phyloP scores from a whole-genome alignment of 495 filamentous ascomycete genomes.

The Daldinia concentrica region DNA sequence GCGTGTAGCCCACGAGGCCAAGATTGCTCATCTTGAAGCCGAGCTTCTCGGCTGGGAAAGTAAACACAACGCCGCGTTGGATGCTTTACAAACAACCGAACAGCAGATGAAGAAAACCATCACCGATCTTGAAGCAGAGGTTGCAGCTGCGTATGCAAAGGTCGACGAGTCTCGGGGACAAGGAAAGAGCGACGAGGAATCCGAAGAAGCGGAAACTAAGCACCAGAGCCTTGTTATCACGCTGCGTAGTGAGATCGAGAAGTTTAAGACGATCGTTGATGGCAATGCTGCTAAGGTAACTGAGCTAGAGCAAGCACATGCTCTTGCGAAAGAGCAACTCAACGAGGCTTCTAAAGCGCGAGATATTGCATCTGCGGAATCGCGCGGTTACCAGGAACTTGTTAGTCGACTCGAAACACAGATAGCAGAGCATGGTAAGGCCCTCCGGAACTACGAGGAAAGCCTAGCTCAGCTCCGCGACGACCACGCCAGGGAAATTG shows the following conservation, averaged over 20 bases:
- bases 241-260: constrained; percentile 78
- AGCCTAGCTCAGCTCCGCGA: constrained; percentile 55
- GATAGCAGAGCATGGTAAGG: constrained; percentile 62
- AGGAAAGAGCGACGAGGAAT: constrained; percentile 45
- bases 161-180: constrained; percentile 45
- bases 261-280: constrained; percentile 76
- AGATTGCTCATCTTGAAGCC: constrained; percentile 74
- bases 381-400: constrained; percentile 61
- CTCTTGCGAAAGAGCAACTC: constrained; percentile 66
- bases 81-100: constrained; percentile 78
- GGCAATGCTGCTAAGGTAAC: constrained; percentile 69
- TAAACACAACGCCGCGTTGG: constrained; percentile 75
- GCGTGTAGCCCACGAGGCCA: constrained; percentile 62
- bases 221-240: constrained; percentile 72
- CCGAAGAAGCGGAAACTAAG: constrained; percentile 52
- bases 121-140: constrained; percentile 70
- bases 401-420: constrained; percentile 66
- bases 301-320: constrained; percentile 71
- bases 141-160: constrained; percentile 52
- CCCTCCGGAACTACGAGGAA: constrained; percentile 59
- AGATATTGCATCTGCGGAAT: constrained; percentile 56
- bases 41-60: constrained; percentile 79
- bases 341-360: constrained; percentile 58
- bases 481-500: constrained; percentile 58
- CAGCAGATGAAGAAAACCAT: constrained; percentile 75